Base-by-base conservation (phyloP, 2,329 filamentous ascomycete genomes). In the Epicoccum sorghinum region DNA sequence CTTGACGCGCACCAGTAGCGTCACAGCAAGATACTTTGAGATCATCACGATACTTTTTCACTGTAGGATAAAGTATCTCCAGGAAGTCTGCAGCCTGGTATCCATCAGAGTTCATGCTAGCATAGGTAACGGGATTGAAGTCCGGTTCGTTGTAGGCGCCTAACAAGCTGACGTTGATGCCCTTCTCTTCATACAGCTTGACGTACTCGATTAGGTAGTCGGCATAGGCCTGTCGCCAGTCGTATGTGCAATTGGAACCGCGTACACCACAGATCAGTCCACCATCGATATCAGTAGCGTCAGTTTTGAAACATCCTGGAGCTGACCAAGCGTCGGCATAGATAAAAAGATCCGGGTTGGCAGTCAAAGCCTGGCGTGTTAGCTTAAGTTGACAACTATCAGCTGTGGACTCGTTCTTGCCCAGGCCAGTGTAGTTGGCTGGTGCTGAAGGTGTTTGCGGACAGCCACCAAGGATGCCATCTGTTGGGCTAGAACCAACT, bases 131-230 rank as follows among this genome's bases (percentile, higher is more conserved):
- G 4, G 38, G 38, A 12, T 29, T 41, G 24, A 41, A 41, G 13
- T 41, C 38, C 13, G 38, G 38, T 41, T 41, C 38, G 38, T 41
- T 41, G 38, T 41, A 41, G 8, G 38, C 38, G 24, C 38, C 38
- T n/a, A 41, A 2, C 1, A 41, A 7, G 38, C 38, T 41, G 13
- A 29, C 13, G 4, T 41, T 41, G 24, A 41, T 41, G 23, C 24
- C 24, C 13, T 41, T 41, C 23, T 41, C 38, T 18, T 27, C 38
- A 7, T 41, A 41, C 38, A 41, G 10, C 38, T 9, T 41, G 13
- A 29, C 39, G 4, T 41, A 41, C 39, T 41, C 39, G 10, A 41
- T 12, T 5, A 41, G 39, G 6, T 41, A 41, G 24, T 41, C 39
- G 39, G 39, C 24, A 41, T 41, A 29, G n/a, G 39, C 24, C 7